Evolutionary conservation across 768 basidiomycete species (phyloP).

Genomic region (Boletus barrowsii): DNA sequence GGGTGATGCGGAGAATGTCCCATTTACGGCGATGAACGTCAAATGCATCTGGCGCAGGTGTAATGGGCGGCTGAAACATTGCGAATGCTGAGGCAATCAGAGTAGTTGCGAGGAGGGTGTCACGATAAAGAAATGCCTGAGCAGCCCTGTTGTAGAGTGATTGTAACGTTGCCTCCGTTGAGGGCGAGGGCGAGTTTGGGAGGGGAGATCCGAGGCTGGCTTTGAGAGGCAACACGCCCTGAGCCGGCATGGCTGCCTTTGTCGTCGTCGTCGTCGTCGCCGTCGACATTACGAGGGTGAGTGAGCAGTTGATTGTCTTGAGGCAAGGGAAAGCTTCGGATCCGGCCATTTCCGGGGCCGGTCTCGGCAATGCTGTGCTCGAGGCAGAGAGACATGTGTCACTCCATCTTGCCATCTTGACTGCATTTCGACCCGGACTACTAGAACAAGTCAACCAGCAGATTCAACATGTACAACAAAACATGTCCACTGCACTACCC

Average conservation of each 20-base stretch:
- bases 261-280: conserved; percentile 43
- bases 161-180: conserved; percentile 52
- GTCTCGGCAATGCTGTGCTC: no score
- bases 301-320: conserved; percentile 22
- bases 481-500: no score
- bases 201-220: conserved; percentile 15
- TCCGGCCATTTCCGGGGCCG: background rate
- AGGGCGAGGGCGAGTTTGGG: conserved; percentile 12
- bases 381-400: no score
- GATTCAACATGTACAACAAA: no score
- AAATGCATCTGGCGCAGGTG: conserved; percentile 36
- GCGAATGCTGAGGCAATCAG: conserved; percentile 68
- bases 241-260: conserved; percentile 18
- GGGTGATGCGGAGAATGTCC: conserved; percentile 83
- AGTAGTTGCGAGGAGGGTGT: conserved; percentile 62
- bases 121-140: conserved; percentile 73
- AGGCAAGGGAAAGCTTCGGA: background rate
- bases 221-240: conserved; percentile 37
- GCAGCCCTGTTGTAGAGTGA: conserved; percentile 76
- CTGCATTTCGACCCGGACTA: no score
- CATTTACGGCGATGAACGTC: conserved; percentile 68
- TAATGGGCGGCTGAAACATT: conserved; percentile 45
- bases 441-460: no score
- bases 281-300: conserved; percentile 43
- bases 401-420: no score